These are phyloP conservation scores for Sutorius australiensis DNA, from an alignment of 768 basidiomycete genomes.

Conservation along the genomic window DNA sequence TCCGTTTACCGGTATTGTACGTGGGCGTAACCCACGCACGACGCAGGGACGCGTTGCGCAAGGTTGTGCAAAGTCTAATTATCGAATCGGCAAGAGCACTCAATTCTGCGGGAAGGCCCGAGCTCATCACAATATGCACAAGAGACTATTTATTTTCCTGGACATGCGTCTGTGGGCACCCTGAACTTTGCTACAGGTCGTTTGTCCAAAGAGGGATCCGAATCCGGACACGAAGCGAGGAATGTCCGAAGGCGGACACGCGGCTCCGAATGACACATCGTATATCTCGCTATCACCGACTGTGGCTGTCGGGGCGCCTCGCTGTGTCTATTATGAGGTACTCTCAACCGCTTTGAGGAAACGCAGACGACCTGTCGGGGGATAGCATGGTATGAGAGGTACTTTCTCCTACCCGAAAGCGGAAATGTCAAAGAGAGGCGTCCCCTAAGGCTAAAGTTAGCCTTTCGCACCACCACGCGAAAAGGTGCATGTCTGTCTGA, in stretches of 20 bases:
- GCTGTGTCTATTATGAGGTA: background rate
- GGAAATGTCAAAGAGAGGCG: slow-evolving; percentile 7
- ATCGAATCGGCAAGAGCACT: background rate
- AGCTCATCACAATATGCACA: background rate
- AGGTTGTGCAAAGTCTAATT: slow-evolving; percentile 5
- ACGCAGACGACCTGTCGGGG: background rate
- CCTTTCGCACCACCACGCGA: background rate
- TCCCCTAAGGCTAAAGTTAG: background rate
- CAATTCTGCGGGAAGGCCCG: background rate
- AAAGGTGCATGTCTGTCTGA: slow-evolving; percentile 4
- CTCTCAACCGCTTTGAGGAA: background rate
- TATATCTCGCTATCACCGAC: background rate
- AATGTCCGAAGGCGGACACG: background rate
- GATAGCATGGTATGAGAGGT: background rate
- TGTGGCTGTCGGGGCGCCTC: background rate
- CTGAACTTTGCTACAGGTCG: background rate
- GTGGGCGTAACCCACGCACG: background rate
- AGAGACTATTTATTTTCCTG: background rate
- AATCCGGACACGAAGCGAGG: background rate
- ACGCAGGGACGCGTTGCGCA: background rate
- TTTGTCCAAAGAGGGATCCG: background rate
- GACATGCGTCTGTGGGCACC: background rate
- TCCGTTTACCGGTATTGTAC: background rate
- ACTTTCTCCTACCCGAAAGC: slow-evolving; percentile 2
- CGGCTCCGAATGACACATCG: slow-evolving; percentile 2